These are phyloP conservation scores for Rhizoctonia solani DNA, from an alignment of 1,284 basidiomycete species.

Conservation along the genomic window DNA sequence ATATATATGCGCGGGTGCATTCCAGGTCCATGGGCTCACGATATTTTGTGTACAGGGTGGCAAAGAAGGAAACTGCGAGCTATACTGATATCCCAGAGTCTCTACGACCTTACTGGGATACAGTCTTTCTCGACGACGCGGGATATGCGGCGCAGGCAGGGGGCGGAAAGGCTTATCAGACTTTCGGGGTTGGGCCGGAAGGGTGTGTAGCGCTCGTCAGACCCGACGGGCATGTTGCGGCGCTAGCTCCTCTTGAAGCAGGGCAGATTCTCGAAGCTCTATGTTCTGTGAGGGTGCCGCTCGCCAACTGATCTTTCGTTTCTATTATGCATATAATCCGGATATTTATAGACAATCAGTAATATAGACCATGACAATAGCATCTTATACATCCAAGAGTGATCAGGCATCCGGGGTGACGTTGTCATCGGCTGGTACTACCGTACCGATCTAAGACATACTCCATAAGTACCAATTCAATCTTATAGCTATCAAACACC, in stretches of 20 bases:
- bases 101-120: conserved; percentile 62
- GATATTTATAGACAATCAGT: too few relatives aligned
- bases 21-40: background rate
- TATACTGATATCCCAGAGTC: conserved; percentile 56
- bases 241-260: conserved; percentile 56
- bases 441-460: too few relatives aligned
- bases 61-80: conserved; percentile 53
- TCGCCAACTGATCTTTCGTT: too few relatives aligned
- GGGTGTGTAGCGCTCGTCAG: conserved; percentile 70
- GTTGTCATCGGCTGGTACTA: too few relatives aligned
- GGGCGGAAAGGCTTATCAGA: conserved; percentile 56
- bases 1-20: background rate
- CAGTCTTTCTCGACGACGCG: conserved; percentile 20
- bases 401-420: too few relatives aligned
- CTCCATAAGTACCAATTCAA: too few relatives aligned
- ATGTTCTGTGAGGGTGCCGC: too few relatives aligned
- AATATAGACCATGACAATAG: too few relatives aligned
- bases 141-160: background rate
- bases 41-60: background rate
- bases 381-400: too few relatives aligned
- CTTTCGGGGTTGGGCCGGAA: conserved; percentile 59
- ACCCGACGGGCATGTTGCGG: conserved; percentile 75
- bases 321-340: too few relatives aligned
- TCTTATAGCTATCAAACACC: too few relatives aligned
- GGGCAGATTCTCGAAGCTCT: too few relatives aligned